These are phyloP conservation scores for Setaria italica DNA, from an alignment of 202 grass and related monocot genomes.

Conservation along the genomic window DNA sequence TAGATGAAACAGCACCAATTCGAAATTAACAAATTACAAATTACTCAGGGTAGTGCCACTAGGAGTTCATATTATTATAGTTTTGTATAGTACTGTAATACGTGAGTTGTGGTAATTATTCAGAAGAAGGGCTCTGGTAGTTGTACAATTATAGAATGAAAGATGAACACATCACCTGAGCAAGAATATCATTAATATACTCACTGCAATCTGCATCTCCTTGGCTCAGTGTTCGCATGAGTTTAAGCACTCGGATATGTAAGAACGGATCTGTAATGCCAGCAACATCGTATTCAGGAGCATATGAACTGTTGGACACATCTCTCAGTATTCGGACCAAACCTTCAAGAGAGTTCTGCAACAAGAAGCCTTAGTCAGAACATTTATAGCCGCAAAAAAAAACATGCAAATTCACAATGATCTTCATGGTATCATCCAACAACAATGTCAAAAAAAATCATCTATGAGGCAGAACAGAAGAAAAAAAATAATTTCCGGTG, in stretches of 20 bases:
- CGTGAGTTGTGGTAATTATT: slow-evolving; percentile 18
- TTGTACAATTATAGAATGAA: slow-evolving; percentile 33
- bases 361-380: slow-evolving; percentile 53
- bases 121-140: slow-evolving; percentile 5
- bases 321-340: slow-evolving; percentile 93
- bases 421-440: slow-evolving; percentile 11
- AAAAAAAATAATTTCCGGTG: not conserved
- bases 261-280: slow-evolving; percentile 99
- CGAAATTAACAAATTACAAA: slow-evolving; percentile 21
- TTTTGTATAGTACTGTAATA: slow-evolving; percentile 25
- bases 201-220: slow-evolving; percentile 91
- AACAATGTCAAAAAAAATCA: not conserved
- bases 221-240: slow-evolving; percentile 75
- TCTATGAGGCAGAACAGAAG: not conserved
- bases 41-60: not conserved
- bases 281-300: slow-evolving; percentile 95
- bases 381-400: slow-evolving; percentile 9
- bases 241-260: slow-evolving; percentile 91
- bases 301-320: slow-evolving; percentile 98
- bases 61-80: slow-evolving; percentile 10
- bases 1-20: slow-evolving; percentile 24
- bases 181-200: slow-evolving; percentile 98
- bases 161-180: slow-evolving; percentile 69
- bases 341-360: slow-evolving; percentile 85
- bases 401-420: slow-evolving; percentile 19